Percentiles rank a stretch among this genome's conserved stretches.
Conservation (phyloP, 805 yeast species). For the Priceomyces medius region DNA sequence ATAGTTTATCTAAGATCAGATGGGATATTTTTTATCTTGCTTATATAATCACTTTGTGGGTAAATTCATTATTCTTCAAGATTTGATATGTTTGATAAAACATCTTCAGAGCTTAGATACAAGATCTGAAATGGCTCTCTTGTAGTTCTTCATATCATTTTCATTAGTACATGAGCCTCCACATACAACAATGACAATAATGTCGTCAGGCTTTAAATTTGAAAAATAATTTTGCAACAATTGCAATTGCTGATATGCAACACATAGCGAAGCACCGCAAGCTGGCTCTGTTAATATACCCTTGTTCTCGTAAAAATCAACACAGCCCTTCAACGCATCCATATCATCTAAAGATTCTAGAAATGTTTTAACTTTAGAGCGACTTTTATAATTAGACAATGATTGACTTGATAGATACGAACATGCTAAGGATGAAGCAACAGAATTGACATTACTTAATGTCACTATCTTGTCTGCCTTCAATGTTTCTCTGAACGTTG, state of each 20-base stretch:
- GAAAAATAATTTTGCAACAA: constrained; percentile 24
- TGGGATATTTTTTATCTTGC: no score
- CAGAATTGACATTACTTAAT: constrained; percentile 47
- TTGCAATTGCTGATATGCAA: constrained; percentile 41
- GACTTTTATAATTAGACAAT: constrained; percentile 34
- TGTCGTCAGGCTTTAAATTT: constrained; percentile 35
- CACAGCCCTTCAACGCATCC: constrained; percentile 55
- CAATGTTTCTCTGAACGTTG: constrained; percentile 54
- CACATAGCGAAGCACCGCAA: constrained; percentile 66
- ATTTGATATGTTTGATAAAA: no score
- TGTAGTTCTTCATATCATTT: constrained; percentile 12
- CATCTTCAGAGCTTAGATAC: no score
- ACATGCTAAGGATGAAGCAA: constrained; percentile 68
- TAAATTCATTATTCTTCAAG: no score
- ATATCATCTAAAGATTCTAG: constrained; percentile 43
- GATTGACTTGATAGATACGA: constrained; percentile 53
- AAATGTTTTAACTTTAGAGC: constrained; percentile 14
- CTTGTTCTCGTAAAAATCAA: constrained; percentile 50
- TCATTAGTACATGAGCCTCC: constrained; percentile 36
- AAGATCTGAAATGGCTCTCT: no score
- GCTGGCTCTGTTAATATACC: constrained; percentile 65
- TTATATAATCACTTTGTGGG: no score
- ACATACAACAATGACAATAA: constrained; percentile 57
- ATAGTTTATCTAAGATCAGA: no score
- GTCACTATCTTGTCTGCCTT: constrained; percentile 43